Conservation (phyloP, 108 stramenopile genomes). For the Nannochloropsis salina region DNA sequence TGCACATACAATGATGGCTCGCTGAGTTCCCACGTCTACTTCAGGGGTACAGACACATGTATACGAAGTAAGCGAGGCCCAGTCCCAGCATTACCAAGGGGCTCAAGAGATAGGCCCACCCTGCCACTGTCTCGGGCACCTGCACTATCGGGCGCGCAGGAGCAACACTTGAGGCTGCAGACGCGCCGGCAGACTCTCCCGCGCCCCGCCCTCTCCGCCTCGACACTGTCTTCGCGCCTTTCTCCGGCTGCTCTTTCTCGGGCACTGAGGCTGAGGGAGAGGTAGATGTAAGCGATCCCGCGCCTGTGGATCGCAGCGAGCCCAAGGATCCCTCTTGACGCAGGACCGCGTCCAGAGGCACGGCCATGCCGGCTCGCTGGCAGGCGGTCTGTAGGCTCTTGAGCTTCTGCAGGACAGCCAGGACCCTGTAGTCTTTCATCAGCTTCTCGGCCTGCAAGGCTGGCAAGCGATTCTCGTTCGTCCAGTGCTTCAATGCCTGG, state of each 20-base stretch:
- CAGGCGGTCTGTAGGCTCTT: slow-evolving; percentile 11
- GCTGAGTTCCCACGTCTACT: too few species aligned
- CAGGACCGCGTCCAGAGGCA: slow-evolving; percentile 17
- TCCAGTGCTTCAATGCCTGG: slow-evolving; percentile 24
- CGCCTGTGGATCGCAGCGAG: background rate
- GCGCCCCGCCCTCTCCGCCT: too few species aligned
- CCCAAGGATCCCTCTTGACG: background rate
- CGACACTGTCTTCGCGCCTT: too few species aligned
- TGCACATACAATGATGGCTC: too few species aligned
- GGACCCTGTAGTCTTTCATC: background rate
- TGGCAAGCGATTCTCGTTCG: background rate
- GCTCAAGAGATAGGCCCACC: background rate
- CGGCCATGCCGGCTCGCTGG: background rate
- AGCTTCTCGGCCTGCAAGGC: slow-evolving; percentile 20
- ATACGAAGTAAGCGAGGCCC: background rate
- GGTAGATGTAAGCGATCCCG: too few species aligned
- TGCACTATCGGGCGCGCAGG: background rate
- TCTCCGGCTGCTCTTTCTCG: too few species aligned
- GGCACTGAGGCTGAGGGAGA: too few species aligned
- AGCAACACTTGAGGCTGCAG: background rate
- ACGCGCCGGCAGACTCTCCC: background rate
- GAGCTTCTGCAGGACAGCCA: background rate
- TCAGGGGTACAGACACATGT: too few species aligned
- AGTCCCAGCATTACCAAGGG: background rate
- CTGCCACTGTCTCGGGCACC: background rate